A percentile compares a stretch with the other conserved stretches of the same genome.
Conservation (phyloP, 306 rosid genomes). For the Herpetospermum pedunculosum region DNA sequence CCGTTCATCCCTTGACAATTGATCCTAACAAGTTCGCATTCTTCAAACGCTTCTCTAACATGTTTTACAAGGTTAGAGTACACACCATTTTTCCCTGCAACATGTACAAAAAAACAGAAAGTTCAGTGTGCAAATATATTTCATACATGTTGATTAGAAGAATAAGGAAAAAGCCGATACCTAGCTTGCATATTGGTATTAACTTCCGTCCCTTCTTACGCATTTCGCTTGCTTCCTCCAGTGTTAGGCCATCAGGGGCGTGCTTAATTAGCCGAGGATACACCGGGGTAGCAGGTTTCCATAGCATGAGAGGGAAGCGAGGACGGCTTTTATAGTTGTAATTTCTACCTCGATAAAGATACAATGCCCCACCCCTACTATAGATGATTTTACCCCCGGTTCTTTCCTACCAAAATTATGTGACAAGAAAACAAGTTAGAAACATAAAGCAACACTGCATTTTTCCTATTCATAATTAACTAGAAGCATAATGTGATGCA, state of each 20-base stretch:
- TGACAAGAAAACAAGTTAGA: neutral
- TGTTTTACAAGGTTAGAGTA: conserved; percentile 46
- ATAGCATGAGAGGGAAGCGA: conserved; percentile 83
- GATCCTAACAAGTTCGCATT: conserved; percentile 79
- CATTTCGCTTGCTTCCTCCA: conserved; percentile 57
- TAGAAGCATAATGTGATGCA: neutral
- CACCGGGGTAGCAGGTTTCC: conserved; percentile 87
- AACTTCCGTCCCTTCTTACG: conserved; percentile 64
- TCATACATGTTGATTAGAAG: neutral
- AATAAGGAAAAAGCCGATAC: conserved; percentile 21
- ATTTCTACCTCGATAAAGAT: conserved; percentile 88
- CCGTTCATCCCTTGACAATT: conserved; percentile 82
- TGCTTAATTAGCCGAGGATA: conserved; percentile 61
- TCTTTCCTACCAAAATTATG: conserved; percentile 49
- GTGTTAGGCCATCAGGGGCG: conserved; percentile 64
- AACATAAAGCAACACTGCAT: neutral
- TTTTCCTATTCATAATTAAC: neutral
- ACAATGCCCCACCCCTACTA: conserved; percentile 57
- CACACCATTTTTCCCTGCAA: conserved; percentile 83
- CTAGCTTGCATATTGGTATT: conserved; percentile 73
- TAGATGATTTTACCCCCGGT: conserved; percentile 70
- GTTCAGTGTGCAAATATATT: neutral
- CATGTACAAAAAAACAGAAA: conserved; percentile 1
- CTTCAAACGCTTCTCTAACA: conserved; percentile 86
- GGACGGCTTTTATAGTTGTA: conserved; percentile 76